Base-by-base conservation (phyloP, 768 basidiomycete species). In the Suillus paluster region DNA sequence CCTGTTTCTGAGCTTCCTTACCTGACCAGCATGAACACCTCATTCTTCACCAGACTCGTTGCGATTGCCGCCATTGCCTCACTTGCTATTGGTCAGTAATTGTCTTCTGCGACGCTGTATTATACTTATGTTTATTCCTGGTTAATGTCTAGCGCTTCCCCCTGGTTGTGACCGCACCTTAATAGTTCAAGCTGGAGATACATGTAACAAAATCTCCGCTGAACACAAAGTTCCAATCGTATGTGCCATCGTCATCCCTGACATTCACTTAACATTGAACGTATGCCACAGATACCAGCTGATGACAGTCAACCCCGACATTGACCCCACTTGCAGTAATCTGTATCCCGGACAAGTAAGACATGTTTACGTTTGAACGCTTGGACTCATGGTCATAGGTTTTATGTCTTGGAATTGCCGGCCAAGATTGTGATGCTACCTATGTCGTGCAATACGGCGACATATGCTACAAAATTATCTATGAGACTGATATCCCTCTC, bases 251-350 rank as follows among this genome's bases (percentile, higher is more conserved):
- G 44, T 19, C 46, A 14, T 59, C 5, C 49, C 14, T 7, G 5
- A 1, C 4, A 15, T 64, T 36, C 27, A 36, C 34, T 23, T 36
- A 15, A 15, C 52, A 54, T 54, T 8, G 12, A 36, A 48, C 25
- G 15, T 36, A 46, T 61, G 83, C 81, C 0, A 93, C 9, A 86
- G 85, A 0, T 86, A 79, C 75, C 89, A 91, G 72, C 82, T 91
- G 62, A 81, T 82, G 25, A 60, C 77, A 42, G 83, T 84, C 63
- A 86, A 85, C 72, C 64, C 67, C 6, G 81, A 73, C 33, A 63
- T 70, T 67, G 78, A 87, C 69, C 60, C 82, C 1, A 70, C 66
- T 23, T 91, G 91, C 71, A 73, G 77, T 54, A 86, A 91, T 75
- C 79, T 91, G 50, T 69, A 70, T n/a, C 64, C 76, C 11, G 85